phyloP scores from a whole-genome alignment of 1,139 yeast genomes.

The Sugiyamaella pinicola region DNA sequence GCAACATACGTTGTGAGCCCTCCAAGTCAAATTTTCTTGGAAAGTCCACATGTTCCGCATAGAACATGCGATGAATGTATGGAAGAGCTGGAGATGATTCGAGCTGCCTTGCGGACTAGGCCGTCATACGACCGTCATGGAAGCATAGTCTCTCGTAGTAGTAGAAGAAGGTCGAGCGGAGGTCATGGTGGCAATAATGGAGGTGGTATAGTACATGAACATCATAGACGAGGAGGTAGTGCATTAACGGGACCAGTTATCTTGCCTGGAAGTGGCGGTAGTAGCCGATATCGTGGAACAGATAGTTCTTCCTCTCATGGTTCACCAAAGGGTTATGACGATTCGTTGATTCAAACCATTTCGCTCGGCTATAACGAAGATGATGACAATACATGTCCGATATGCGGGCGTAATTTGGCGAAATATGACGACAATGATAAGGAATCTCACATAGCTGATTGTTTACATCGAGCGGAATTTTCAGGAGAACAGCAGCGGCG shows the following conservation, averaged over 20 bases:
- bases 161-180: conserved; percentile 12
- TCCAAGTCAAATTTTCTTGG: conserved; percentile 51
- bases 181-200: neutral
- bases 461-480: conserved; percentile 68
- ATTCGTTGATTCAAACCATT: conserved; percentile 38
- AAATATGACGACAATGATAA: conserved; percentile 50
- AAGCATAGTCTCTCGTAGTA: neutral
- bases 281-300: neutral
- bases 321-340: conserved; percentile 27
- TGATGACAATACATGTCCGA: conserved; percentile 53
- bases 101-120: conserved; percentile 37
- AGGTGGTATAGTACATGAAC: neutral
- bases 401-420: conserved; percentile 50
- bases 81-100: conserved; percentile 60
- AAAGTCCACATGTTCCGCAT: conserved; percentile 54
- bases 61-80: conserved; percentile 76
- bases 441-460: conserved; percentile 69
- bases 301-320: neutral
- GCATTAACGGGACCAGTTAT: conserved; percentile 1
- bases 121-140: conserved; percentile 17
- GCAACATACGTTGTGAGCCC: conserved; percentile 54
- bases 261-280: conserved; percentile 1
- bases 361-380: conserved; percentile 36
- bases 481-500: conserved; percentile 52
- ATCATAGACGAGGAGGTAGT: conserved; percentile 9